Percentiles rank a stretch among this genome's conserved stretches.
phyloP scores from a whole-genome alignment of 352 stramenopile species.

The Phytophthora citrophthora region DNA sequence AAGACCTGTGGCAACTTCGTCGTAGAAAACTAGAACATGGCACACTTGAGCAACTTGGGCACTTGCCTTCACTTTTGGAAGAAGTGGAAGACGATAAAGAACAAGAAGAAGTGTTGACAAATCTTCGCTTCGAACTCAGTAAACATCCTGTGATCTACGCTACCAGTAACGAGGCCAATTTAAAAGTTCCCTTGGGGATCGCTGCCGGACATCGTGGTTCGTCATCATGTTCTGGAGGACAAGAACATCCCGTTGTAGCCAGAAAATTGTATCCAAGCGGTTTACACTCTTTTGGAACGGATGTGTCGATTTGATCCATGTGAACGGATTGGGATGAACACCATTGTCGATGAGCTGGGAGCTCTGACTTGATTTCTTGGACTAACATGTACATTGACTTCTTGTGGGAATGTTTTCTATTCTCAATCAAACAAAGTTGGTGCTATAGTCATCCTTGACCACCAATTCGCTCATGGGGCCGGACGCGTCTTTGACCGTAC shows the following conservation, averaged over 20 bases:
- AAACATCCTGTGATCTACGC: constrained; percentile 19
- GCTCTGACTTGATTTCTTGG: not conserved
- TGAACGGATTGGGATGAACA: not conserved
- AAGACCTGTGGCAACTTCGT: constrained; percentile 11
- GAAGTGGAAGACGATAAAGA: constrained; percentile 1
- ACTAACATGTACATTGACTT: too few species aligned
- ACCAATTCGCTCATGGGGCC: constrained; percentile 24
- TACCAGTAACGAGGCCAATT: not conserved
- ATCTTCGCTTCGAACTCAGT: constrained; percentile 22
- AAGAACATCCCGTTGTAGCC: constrained; percentile 7
- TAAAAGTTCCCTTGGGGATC: constrained; percentile 16
- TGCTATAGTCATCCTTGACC: constrained; percentile 32
- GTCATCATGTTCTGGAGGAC: constrained; percentile 7
- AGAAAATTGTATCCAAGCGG: constrained; percentile 11
- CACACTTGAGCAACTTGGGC: constrained; percentile 3
- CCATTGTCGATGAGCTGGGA: not conserved
- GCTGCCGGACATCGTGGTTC: constrained; percentile 2
- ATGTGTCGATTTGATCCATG: constrained; percentile 13
- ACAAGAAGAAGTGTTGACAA: constrained; percentile 9
- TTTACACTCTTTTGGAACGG: constrained; percentile 6
- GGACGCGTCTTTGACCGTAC: constrained; percentile 8
- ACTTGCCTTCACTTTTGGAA: constrained; percentile 6
- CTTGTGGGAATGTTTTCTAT: not conserved
- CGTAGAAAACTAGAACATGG: constrained; percentile 8
- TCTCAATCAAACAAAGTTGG: constrained; percentile 33